Percentiles rank a stretch among this genome's conserved stretches.
These are phyloP conservation scores for Piper betle DNA, from an alignment of 164 flowering plant species.

Conservation along the genomic window DNA sequence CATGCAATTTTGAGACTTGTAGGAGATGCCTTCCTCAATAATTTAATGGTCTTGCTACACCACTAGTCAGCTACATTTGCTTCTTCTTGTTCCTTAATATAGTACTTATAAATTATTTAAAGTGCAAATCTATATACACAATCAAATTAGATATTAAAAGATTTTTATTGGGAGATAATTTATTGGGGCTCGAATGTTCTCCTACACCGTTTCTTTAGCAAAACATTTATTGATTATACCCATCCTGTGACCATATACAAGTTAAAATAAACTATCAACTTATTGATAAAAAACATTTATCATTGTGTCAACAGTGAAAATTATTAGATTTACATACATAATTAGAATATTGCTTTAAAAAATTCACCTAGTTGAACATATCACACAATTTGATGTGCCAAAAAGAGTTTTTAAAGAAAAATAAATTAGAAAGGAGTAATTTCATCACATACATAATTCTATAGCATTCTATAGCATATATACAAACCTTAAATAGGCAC, in stretches of 20 bases:
- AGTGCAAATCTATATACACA: no score
- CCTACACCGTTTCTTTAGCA: conserved; percentile 22
- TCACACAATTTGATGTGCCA: no score
- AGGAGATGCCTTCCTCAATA: conserved; percentile 72
- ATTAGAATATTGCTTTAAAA: no score
- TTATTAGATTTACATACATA: no score
- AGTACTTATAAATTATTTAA: not conserved
- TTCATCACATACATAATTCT: not conserved
- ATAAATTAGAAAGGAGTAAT: no score
- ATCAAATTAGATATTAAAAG: not conserved
- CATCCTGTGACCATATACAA: conserved; percentile 30
- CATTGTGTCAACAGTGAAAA: no score
- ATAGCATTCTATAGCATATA: no score
- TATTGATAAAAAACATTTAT: no score
- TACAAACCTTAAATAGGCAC: conserved; percentile 47
- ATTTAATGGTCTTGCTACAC: conserved; percentile 30
- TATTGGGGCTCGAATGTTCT: conserved; percentile 35
- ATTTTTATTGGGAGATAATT: conserved; percentile 11
- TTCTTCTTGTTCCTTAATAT: conserved; percentile 40
- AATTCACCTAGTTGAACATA: no score
- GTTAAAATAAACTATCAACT: not conserved
- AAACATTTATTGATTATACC: conserved; percentile 40
- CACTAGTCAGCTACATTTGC: conserved; percentile 31
- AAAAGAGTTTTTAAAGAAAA: no score
- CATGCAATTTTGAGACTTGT: conserved; percentile 65